Base-by-base conservation (phyloP, 129 eudicot species). In the Ambrosia trifida region DNA sequence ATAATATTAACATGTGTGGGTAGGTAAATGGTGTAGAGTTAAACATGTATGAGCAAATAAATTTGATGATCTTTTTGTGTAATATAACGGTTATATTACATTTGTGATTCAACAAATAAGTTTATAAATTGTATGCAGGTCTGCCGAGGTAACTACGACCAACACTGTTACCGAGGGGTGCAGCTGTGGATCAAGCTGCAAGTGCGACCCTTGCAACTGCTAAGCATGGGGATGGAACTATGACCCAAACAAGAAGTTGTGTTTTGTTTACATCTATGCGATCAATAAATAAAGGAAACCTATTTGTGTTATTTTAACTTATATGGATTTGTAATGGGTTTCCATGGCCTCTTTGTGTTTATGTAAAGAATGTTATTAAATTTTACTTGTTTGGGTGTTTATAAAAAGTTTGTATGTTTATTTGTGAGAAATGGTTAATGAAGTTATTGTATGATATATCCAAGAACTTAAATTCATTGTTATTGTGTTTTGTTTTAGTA, bases 121-220 rank as follows among this genome's bases (percentile, higher is more conserved):
- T 43, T 75, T 66, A 19, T 11, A 44, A 65, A 38, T 3, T 0
- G 50, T 28, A 65, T 77, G 47, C 64, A 86, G 87, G 49, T 66
- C 54, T 19, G 66, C 75, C 10, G 80, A 85, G 61, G 91, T 86
- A 64, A 56, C 85, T 5, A 87, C 75, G 82, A 79, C 72, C 61
- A 72, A 70, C 78, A 41, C 61, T 49, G 83, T 64, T 69, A 71
- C 83, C 1, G 83, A 83, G 61, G 79, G 64, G 12, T 86, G 91
- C 87, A 83, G 75, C 67, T 86, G 91, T 45, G 87, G 91, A 36
- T 11, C 66, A 70, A 83, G 69, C 90, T 86, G 91, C 87, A 76
- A 54, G 40, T 88, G 95, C 50, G 78, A 88, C 58, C 90, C 95
- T 32, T 88, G 95, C 85, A 85, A 77, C 67, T 88, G 90, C 74